A percentile compares a stretch with the other conserved stretches of the same genome.
phyloP scores from a whole-genome alignment of 2,329 filamentous ascomycete species.

The Verticillium tricorpus region DNA sequence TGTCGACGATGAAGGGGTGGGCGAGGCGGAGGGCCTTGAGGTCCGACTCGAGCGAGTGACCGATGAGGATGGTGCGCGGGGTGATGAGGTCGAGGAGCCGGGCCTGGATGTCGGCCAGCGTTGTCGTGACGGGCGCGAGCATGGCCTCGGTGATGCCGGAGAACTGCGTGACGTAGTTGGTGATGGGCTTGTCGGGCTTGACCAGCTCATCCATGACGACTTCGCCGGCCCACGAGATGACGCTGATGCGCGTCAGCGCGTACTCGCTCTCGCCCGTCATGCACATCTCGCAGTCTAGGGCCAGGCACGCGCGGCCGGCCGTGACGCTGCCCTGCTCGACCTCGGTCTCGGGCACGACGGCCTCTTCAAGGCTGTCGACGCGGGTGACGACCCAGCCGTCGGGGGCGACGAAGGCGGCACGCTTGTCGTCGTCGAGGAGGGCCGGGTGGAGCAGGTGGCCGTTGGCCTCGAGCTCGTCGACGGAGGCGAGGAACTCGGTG shows the following conservation, averaged over 20 bases:
- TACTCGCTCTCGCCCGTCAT: conserved; percentile 75
- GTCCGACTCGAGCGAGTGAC: conserved; percentile 79
- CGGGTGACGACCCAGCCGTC: conserved; percentile 80
- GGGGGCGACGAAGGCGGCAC: conserved; percentile 47
- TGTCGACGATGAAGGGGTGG: conserved; percentile 93
- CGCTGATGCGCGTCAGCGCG: conserved; percentile 82
- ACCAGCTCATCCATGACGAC: conserved; percentile 86
- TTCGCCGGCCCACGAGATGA: conserved; percentile 80
- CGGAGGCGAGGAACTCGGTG: conserved; percentile 68
- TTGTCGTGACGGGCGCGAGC: conserved; percentile 79
- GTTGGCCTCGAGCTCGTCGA: conserved; percentile 73
- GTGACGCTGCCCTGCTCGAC: conserved; percentile 80
- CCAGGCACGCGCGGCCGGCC: conserved; percentile 71
- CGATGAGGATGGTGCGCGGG: conserved; percentile 68
- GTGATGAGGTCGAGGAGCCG: conserved; percentile 69
- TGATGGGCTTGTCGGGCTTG: conserved; percentile 82
- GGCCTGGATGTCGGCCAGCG: conserved; percentile 74
- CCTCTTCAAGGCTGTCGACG: conserved; percentile 63
- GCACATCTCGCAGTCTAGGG: conserved; percentile 97
- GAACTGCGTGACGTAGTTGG: conserved; percentile 85
- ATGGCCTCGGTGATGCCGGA: conserved; percentile 90
- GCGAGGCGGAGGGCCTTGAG: conserved; percentile 79
- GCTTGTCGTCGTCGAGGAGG: conserved; percentile 56
- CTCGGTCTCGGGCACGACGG: conserved; percentile 61
- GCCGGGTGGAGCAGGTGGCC: conserved; percentile 83